These are phyloP conservation scores for Globisporangium acanthophoron DNA, from an alignment of 352 stramenopile genomes.

Conservation along the genomic window DNA sequence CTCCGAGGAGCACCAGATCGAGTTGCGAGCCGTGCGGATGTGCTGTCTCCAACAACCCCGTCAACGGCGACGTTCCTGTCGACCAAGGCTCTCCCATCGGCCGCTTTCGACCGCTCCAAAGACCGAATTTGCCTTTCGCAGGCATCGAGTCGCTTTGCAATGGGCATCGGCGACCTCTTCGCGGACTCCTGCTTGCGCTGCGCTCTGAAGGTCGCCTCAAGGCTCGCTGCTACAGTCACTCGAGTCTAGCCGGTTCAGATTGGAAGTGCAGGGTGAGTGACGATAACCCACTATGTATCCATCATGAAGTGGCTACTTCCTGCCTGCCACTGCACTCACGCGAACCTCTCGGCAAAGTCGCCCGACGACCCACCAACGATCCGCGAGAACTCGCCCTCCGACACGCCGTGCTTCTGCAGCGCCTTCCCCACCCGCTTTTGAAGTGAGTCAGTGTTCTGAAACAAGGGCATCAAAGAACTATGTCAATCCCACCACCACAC, in stretches of 20 bases:
- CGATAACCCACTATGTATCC: too few species aligned
- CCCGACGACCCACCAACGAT: constrained; percentile 6
- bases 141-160: too few species aligned
- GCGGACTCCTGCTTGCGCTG: background rate
- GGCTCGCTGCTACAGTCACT: background rate
- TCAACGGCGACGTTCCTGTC: too few species aligned
- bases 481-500: background rate
- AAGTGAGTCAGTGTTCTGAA: constrained; percentile 13
- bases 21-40: too few species aligned
- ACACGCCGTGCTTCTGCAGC: constrained; percentile 20
- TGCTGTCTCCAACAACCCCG: too few species aligned
- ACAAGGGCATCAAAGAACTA: background rate
- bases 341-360: constrained; percentile 1
- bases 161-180: background rate
- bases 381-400: constrained; percentile 14
- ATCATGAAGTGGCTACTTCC: too few species aligned
- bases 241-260: too few species aligned
- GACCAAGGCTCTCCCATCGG: too few species aligned
- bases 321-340: background rate
- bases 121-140: too few species aligned
- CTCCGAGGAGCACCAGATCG: too few species aligned
- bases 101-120: too few species aligned
- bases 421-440: constrained; percentile 28
- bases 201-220: background rate
- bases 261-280: too few species aligned